Evolutionary conservation across 2,329 filamentous ascomycete species (phyloP), one percentile per base, ranked within the genome.

Genomic region (Allantophomopsis cytisporea): DNA sequence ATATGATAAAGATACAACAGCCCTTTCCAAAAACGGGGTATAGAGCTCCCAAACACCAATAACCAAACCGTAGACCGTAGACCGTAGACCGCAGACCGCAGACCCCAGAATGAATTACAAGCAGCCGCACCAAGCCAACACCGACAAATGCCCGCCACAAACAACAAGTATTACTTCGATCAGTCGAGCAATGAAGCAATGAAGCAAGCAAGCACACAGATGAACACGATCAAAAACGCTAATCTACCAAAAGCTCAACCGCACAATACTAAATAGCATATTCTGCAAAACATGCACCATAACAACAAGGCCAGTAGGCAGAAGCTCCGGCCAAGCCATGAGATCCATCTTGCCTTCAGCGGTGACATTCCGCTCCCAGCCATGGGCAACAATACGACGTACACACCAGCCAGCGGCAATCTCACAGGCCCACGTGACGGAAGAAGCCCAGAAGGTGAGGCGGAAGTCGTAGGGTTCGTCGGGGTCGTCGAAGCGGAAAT

Each of bases 241-340:
- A 20, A 20, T 5, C 23, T 28, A 56, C 40, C 53, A 48, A 42
- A 82, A 81, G 46, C 73, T 68, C 51, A 82, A 58, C 45, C 76
- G 67, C 30, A 80, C 71, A 50, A 82, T 81, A 35, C 73, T 76
- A 59, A 82, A 81, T 41, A 82, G 57, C 77, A 82, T 82, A 54
- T 81, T 82, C 59, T 82, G 77, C 57, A 81, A 53, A 38, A 81
- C 77, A 50, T 82, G 77, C 54, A 81, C 60, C 61, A 74, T 75
- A 16, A 80, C 76, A 16, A 72, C 73, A 15, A 78, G 71, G 40
- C 72, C 73, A 3, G 77, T 79, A 14, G 77, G 77, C 50, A 82
- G 57, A 50, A 82, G 57, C 60, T 81, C 77, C 2, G 77, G 76
- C 73, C 76, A 81, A 40, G 74, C 70, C 6, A 68, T 69, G 47